Evolutionary conservation across 2,329 filamentous ascomycete species (phyloP), one percentile per base, ranked within the genome.

Genomic region (Cladophialophora carrionii): DNA sequence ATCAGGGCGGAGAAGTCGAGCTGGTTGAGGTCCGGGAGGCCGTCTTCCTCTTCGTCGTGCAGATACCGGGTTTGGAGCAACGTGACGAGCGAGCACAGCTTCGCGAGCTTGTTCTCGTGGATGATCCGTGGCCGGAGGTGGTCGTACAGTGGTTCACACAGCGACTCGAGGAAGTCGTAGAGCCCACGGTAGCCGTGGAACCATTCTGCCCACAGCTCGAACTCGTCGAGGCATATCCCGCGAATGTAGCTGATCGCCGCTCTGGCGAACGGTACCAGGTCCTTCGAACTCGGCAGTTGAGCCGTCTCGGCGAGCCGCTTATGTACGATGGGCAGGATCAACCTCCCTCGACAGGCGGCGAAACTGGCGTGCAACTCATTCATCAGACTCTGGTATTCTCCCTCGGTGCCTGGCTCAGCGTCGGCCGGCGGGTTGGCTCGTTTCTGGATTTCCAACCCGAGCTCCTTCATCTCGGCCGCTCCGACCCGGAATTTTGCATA

Each of bases 401-500:
- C 84, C 75, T 87, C 85, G 20, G 81, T 79, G 7, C 82, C 84
- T 58, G 83, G 80, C 29, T 87, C 83, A 5, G 83, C 83, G 61
- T 87, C 87, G 41, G 85, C 78, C 3, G 87, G 84, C 17, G 84
- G 78, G 1, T 87, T 83, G 10, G 85, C 87, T 71, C 87, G 80
- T 74, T 88, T 89, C 70, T 89, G 87, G 43, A 89, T 88, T 71
- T 89, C 87, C 24, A 88, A 76, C 8, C 88, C 88, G 49, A 90
- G 81, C 61, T 83, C 81, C 74, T 90, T 88, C 61, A 90, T 76
- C 68, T 89, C 86, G 3, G 85, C 82, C 1, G 88, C 88, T 52
- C 85, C 85, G 26, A 89, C 85, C 29, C 87, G 81, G 67, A 90
- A 91, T 70, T 90, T 90, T 22, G 88, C 87, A 71, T 90, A 90